phyloP scores from a whole-genome alignment of 768 basidiomycete genomes.

The Boletus rubescentipes region DNA sequence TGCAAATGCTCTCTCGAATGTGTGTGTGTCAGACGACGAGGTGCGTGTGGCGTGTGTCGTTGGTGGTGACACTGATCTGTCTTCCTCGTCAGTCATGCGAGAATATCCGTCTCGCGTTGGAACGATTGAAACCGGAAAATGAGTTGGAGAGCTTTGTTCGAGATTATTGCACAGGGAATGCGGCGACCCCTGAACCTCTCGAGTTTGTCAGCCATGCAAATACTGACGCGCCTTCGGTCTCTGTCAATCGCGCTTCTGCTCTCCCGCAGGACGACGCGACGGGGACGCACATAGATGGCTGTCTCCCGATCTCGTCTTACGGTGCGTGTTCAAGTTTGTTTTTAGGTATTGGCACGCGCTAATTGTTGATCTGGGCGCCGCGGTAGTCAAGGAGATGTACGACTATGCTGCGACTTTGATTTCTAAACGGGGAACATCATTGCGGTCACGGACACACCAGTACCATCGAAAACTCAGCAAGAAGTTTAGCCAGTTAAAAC shows the following conservation, averaged over 20 bases:
- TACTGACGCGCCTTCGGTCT: slow-evolving; percentile 61
- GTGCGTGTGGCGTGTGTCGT: slow-evolving; percentile 43
- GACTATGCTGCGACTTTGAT: slow-evolving; percentile 88
- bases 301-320: background rate
- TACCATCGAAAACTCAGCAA: too few relatives aligned
- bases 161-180: slow-evolving; percentile 83
- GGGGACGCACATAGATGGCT: background rate
- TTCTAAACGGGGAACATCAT: slow-evolving; percentile 96
- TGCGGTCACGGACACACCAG: slow-evolving; percentile 91
- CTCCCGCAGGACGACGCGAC: background rate
- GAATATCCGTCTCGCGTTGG: slow-evolving; percentile 78
- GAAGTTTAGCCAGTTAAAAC: too few relatives aligned
- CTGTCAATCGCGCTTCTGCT: slow-evolving; percentile 10
- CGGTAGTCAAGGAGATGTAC: slow-evolving; percentile 81
- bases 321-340: background rate
- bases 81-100: slow-evolving; percentile 75
- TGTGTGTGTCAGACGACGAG: slow-evolving; percentile 95
- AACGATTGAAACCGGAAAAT: slow-evolving; percentile 82
- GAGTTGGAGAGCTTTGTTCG: slow-evolving; percentile 91
- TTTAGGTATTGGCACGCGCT: too few relatives aligned
- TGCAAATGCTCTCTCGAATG: slow-evolving; percentile 93
- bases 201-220: slow-evolving; percentile 80
- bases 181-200: slow-evolving; percentile 88
- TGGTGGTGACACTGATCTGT: background rate
- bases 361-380: too few relatives aligned